A percentile compares a stretch with the other conserved stretches of the same genome.
Conservation (phyloP, 768 basidiomycete genomes). For the Russula sp. region DNA sequence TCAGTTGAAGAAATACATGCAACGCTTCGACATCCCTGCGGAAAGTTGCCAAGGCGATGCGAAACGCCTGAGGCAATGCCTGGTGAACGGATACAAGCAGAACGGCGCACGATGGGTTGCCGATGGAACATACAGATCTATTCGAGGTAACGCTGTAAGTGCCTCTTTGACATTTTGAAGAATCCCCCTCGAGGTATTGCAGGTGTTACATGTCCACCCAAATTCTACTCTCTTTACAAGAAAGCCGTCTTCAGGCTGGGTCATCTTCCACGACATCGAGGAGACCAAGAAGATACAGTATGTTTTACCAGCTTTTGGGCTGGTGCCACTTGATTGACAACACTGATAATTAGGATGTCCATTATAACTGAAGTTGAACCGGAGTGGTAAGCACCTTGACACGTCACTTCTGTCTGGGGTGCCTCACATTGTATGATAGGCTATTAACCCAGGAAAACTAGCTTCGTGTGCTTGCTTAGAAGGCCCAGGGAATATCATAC, state of each 20-base stretch:
- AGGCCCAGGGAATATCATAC: not conserved
- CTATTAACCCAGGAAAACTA: conserved; percentile 6
- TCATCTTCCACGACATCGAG: conserved; percentile 92
- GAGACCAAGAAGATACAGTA: conserved; percentile 94
- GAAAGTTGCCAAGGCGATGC: conserved; percentile 89
- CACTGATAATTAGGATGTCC: conserved; percentile 55
- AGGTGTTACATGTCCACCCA: conserved; percentile 89
- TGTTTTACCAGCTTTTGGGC: conserved; percentile 25
- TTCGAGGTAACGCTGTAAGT: conserved; percentile 76
- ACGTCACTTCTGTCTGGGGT: not conserved
- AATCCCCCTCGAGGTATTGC: conserved; percentile 13
- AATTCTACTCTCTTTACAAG: conserved; percentile 91
- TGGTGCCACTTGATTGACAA: conserved; percentile 13
- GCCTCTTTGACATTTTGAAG: not conserved
- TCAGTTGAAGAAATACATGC: conserved; percentile 94
- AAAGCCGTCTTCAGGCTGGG: conserved; percentile 86
- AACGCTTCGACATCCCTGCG: conserved; percentile 73
- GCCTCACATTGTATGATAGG: conserved; percentile 5
- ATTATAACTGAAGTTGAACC: conserved; percentile 92
- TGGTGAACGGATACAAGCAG: conserved; percentile 90
- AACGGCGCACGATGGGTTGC: conserved; percentile 88
- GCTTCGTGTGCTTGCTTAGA: not conserved
- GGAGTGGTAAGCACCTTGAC: conserved; percentile 58
- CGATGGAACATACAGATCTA: conserved; percentile 89
- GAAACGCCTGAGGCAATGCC: conserved; percentile 72